Percentiles rank a stretch among this genome's conserved stretches.
Evolutionary conservation across 331 rosid genomes (phyloP).

Genomic region (Acacia concinna): DNA sequence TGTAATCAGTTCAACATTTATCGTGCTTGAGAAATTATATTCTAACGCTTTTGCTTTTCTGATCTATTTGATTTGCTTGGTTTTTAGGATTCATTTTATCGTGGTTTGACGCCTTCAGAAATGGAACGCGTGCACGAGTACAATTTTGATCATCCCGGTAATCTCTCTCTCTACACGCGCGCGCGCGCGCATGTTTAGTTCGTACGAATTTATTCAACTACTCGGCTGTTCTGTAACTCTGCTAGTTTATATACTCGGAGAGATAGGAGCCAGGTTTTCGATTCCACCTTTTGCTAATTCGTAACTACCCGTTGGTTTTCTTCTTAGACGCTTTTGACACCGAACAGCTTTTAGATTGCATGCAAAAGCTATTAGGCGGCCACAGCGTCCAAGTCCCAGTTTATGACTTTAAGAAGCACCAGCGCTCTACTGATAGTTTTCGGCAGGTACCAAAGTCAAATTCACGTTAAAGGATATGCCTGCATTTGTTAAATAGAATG

Average conservation of each 20-base stretch:
- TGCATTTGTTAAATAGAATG: neutral
- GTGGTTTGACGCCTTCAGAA: constrained; percentile 85
- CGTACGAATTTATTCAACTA: neutral
- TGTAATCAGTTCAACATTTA: neutral
- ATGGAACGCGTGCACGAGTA: constrained; percentile 75
- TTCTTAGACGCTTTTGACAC: constrained; percentile 87
- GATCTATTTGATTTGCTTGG: neutral
- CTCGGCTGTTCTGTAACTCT: neutral
- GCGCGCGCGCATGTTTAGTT: too few relatives aligned
- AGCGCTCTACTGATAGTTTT: constrained; percentile 75
- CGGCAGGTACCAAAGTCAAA: constrained; percentile 63
- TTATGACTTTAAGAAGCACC: constrained; percentile 89
- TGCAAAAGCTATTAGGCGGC: constrained; percentile 59
- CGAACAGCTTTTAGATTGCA: constrained; percentile 83
- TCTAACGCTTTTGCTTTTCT: neutral
- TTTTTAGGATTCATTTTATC: constrained; percentile 69
- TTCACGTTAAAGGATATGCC: neutral
- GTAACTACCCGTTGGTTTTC: neutral
- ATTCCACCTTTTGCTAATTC: neutral
- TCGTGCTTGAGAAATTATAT: neutral
- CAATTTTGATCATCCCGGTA: constrained; percentile 99
- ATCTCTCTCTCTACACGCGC: too few relatives aligned
- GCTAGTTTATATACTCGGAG: neutral
- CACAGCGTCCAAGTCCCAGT: constrained; percentile 80
- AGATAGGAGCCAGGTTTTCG: neutral